These are phyloP conservation scores for Russula olivacea DNA, from an alignment of 768 basidiomycete genomes.

Conservation along the genomic window DNA sequence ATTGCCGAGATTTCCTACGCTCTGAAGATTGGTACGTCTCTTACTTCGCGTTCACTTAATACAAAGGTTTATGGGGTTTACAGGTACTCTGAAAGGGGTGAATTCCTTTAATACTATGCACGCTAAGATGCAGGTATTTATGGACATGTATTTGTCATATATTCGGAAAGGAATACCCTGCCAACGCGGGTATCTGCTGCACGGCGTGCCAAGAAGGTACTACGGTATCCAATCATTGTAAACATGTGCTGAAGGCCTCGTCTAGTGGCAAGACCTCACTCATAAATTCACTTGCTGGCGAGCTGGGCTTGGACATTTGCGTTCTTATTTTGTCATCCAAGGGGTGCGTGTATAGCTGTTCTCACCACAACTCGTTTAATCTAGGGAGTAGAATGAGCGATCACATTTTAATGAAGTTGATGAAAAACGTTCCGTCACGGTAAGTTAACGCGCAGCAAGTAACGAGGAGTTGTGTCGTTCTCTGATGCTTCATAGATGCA, in stretches of 20 bases:
- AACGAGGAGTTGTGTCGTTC: slow-evolving; percentile 14
- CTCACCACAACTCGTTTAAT: slow-evolving; percentile 15
- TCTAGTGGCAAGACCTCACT: slow-evolving; percentile 77
- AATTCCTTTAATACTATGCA: slow-evolving; percentile 26
- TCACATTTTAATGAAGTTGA: slow-evolving; percentile 76
- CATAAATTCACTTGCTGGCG: slow-evolving; percentile 78
- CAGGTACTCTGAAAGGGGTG: slow-evolving; percentile 89
- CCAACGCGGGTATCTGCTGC: slow-evolving; percentile 76
- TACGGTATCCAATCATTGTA: slow-evolving; percentile 6
- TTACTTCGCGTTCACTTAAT: slow-evolving; percentile 10
- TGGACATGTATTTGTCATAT: slow-evolving; percentile 5
- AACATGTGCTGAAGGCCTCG: slow-evolving; percentile 23
- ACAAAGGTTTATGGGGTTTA: slow-evolving; percentile 6
- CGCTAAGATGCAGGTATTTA: neutral
- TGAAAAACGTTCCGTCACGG: slow-evolving; percentile 84
- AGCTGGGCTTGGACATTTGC: slow-evolving; percentile 85
- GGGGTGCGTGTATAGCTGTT: slow-evolving; percentile 46
- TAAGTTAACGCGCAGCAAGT: slow-evolving; percentile 30
- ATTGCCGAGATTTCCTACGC: slow-evolving; percentile 77
- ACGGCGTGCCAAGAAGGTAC: slow-evolving; percentile 82
- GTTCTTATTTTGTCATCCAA: slow-evolving; percentile 85
- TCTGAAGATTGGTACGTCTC: slow-evolving; percentile 75
- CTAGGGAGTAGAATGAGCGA: slow-evolving; percentile 68
- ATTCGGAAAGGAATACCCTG: slow-evolving; percentile 69
- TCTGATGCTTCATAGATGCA: slow-evolving; percentile 51